Conservation (phyloP, 768 basidiomycete genomes). For the Lactifluus echinatus region DNA sequence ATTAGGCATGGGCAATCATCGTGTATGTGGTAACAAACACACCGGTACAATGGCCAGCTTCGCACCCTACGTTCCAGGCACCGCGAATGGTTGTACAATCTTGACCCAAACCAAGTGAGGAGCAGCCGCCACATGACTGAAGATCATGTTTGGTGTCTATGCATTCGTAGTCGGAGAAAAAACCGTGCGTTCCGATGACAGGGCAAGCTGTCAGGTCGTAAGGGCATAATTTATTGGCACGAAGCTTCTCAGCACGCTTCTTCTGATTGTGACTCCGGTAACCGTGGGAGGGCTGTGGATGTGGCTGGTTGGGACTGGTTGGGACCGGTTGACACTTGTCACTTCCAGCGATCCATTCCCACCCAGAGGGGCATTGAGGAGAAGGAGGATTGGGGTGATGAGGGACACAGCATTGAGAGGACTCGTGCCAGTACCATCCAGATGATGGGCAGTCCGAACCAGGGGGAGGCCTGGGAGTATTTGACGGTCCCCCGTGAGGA, state of each 20-base stretch:
- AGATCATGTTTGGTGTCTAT: conserved; percentile 56
- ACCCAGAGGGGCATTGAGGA: conserved; percentile 35
- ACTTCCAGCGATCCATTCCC: conserved; percentile 36
- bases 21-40: conserved; percentile 25
- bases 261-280: conserved; percentile 14
- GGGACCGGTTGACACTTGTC: conserved; percentile 34
- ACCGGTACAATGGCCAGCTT: conserved; percentile 46
- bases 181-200: conserved; percentile 31
- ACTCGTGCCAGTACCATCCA: conserved; percentile 41
- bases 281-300: conserved; percentile 31
- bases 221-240: conserved; percentile 41
- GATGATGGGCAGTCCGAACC: conserved; percentile 39
- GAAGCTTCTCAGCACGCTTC: conserved; percentile 31
- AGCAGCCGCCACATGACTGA: conserved; percentile 70
- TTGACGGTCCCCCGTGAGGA: conserved; percentile 34
- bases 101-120: conserved; percentile 49
- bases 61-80: conserved; percentile 66
- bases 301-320: conserved; percentile 27
- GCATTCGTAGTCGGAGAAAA: conserved; percentile 46
- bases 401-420: conserved; percentile 47
- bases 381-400: conserved; percentile 35
- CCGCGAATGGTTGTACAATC: conserved; percentile 64
- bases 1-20: neutral
- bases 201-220: conserved; percentile 48
- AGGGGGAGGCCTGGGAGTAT: conserved; percentile 39